phyloP scores from a whole-genome alignment of 169 alveolate species.

The Plasmodium coatneyi region DNA sequence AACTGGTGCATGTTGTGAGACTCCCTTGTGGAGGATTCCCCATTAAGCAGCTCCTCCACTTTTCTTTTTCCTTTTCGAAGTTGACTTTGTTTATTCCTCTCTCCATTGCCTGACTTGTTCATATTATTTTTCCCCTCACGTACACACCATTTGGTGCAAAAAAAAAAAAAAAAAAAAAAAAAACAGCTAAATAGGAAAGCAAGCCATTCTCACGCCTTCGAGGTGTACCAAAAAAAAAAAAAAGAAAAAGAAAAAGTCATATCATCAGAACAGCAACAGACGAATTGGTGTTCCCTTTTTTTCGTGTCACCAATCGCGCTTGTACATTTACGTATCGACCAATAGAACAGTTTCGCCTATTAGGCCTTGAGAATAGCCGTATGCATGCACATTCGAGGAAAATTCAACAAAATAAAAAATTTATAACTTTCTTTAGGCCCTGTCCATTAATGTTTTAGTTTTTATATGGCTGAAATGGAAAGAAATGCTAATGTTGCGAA shows the following conservation, averaged over 20 bases:
- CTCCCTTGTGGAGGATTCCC: neutral
- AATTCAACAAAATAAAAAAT: neutral
- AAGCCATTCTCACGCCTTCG: neutral
- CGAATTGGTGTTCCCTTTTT: neutral
- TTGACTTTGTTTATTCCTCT: neutral
- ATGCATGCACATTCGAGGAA: neutral
- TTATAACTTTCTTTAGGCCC: neutral
- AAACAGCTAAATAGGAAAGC: neutral
- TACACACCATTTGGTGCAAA: neutral
- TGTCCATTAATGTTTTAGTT: neutral
- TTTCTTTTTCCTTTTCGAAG: neutral
- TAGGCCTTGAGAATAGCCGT: neutral
- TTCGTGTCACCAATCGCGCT: neutral
- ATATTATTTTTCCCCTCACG: neutral
- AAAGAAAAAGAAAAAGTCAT: neutral
- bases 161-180: neutral
- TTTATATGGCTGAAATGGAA: neutral
- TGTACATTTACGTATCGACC: neutral
- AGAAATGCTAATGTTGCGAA: neutral
- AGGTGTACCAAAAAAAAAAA: neutral
- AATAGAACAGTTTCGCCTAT: neutral
- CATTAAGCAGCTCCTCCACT: neutral
- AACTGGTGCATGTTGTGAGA: neutral
- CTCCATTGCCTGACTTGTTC: constrained; percentile 5
- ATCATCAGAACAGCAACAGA: neutral